These are phyloP conservation scores for Botryotinia calthae DNA, from an alignment of 2,329 filamentous ascomycete species.

Conservation along the genomic window DNA sequence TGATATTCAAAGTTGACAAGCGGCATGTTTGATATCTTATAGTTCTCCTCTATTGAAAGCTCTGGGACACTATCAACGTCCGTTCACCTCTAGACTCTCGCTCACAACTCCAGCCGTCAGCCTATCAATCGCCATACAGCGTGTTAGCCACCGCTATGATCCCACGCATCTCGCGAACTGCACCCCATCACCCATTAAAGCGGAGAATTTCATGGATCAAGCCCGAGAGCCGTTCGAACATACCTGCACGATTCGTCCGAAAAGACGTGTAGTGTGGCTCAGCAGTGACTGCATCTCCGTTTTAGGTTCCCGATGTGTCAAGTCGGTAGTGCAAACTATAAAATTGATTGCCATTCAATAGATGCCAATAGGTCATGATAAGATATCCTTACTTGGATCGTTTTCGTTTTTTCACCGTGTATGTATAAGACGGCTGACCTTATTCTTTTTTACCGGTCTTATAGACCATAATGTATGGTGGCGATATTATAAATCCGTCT, in stretches of 20 bases:
- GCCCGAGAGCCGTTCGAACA: neutral
- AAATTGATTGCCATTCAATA: neutral
- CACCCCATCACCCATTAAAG: constrained; percentile 5
- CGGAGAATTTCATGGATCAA: neutral
- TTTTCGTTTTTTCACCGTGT: neutral
- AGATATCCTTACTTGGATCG: neutral
- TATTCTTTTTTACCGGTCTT: neutral
- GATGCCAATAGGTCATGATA: constrained; percentile 1
- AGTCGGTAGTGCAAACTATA: neutral
- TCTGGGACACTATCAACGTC: constrained; percentile 4
- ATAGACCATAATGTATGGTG: neutral
- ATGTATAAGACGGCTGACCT: neutral
- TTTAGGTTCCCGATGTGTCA: neutral
- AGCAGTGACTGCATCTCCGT: neutral
- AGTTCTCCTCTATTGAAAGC: neutral
- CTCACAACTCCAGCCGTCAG: neutral
- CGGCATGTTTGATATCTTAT: neutral
- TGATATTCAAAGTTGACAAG: neutral
- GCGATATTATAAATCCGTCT: neutral
- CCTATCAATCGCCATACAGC: neutral
- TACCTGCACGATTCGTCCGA: neutral
- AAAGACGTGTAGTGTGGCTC: constrained; percentile 5
- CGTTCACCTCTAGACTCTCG: neutral
- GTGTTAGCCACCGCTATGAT: constrained; percentile 11
- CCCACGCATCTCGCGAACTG: neutral